A percentile compares a stretch with the other conserved stretches of the same genome.
Conservation (phyloP, 1,284 basidiomycete species). For the Fomitopsis schrenkii region DNA sequence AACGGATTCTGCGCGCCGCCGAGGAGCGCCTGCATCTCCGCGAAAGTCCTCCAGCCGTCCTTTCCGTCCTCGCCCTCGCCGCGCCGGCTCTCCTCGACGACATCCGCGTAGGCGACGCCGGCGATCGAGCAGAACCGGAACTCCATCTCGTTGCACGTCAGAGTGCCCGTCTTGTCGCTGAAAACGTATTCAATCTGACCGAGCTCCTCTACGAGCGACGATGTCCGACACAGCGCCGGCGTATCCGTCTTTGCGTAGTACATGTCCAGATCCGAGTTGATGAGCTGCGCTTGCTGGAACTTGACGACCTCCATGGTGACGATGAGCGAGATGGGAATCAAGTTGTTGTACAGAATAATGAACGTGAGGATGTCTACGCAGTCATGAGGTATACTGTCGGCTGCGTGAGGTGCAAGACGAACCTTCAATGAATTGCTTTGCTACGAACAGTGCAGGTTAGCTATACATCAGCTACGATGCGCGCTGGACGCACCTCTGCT, state of each 20-base stretch:
- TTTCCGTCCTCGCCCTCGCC: conserved; percentile 57
- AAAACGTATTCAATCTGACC: conserved; percentile 99
- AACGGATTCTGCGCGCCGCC: conserved; percentile 52
- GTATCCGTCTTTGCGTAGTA: conserved; percentile 95
- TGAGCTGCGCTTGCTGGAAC: conserved; percentile 94
- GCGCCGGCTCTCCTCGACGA: conserved; percentile 79
- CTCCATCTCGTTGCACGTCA: conserved; percentile 99
- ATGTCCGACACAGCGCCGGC: conserved; percentile 94
- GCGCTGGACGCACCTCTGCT: conserved; percentile 50
- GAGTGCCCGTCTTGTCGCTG: conserved; percentile 97
- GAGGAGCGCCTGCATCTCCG: conserved; percentile 60
- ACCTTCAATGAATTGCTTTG: conserved; percentile 79
- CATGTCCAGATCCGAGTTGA: conserved; percentile 97
- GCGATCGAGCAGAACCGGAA: conserved; percentile 90
- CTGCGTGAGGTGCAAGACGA: not conserved
- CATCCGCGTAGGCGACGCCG: conserved; percentile 87
- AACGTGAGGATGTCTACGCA: conserved; percentile 89
- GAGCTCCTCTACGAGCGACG: conserved; percentile 95
- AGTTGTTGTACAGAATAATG: conserved; percentile 98
- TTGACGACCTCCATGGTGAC: conserved; percentile 99
- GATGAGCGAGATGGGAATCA: conserved; percentile 98
- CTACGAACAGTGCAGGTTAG: conserved; percentile 32
- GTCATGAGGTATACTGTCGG: conserved; percentile 7
- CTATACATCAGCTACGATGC: conserved; percentile 2
- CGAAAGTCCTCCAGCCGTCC: conserved; percentile 76